These are phyloP conservation scores for Geotrichum europaeum DNA, from an alignment of 1,139 yeast genomes.

Conservation along the genomic window DNA sequence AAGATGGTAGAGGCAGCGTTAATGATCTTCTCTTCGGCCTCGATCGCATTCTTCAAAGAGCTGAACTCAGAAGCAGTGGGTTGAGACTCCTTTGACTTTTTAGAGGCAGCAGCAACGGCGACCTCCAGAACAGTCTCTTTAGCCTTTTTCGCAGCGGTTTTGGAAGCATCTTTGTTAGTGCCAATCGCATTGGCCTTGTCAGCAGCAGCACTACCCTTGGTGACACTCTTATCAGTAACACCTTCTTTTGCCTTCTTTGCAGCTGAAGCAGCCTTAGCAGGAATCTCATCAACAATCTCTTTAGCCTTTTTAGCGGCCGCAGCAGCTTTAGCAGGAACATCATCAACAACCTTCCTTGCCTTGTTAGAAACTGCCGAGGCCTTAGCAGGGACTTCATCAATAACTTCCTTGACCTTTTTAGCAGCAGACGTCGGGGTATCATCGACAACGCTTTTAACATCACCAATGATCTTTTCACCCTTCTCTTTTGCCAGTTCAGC, in stretches of 20 bases:
- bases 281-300: background rate
- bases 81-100: background rate
- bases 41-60: background rate
- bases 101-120: background rate
- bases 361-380: background rate
- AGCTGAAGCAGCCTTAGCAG: background rate
- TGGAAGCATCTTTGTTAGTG: background rate
- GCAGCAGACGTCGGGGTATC: background rate
- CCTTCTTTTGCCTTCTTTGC: background rate
- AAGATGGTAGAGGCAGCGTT: background rate
- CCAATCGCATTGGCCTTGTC: background rate
- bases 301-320: background rate
- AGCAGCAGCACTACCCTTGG: background rate
- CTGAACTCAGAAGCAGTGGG: background rate
- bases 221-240: background rate
- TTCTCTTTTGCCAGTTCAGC: background rate
- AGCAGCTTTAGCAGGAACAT: background rate
- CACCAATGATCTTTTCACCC: background rate
- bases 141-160: background rate
- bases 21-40: background rate
- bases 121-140: slow-evolving; percentile 1
- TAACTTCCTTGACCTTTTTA: background rate
- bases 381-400: background rate
- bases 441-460: background rate
- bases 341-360: background rate